Base-by-base conservation (phyloP, 257 asterid species). In the Salvia miltiorrhiza region DNA sequence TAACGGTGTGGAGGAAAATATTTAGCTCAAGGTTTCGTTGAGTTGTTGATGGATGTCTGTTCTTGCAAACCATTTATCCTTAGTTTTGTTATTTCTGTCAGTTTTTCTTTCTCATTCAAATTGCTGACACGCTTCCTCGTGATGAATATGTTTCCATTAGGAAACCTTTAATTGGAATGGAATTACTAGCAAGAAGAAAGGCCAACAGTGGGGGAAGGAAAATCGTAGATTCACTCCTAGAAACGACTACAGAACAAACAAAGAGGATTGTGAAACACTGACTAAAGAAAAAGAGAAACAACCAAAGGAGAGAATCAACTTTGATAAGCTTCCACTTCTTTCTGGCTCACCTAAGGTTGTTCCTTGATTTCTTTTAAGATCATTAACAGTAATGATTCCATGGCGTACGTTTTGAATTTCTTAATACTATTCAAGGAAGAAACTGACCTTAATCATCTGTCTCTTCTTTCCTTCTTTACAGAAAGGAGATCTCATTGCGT, bases 161-260 rank as follows among this genome's bases (percentile, higher is more conserved):
- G 92, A 77, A 69, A 80, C 79, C 69, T 79, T 71, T 79, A 83
- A 81, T 48, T 89, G 96, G 97, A 89, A 84, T 69, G 98, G 97
- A 77, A 89, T 85, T 79, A 86, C 87, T 20, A 87, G 90, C 94
- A 94, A 94, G 90, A 89, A 82, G 79, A 85, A 85, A 77, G 97
- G 98, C 44, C 98, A 93, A 77, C 87, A 85, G 76, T 85, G 99
- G 97, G 99, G 99, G 61, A 80, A 72, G 65, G 92, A 87, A 65
- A 83, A 75, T 69, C 69, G 61, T 79, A 71, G 84, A 59, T 78
- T 73, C 75, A 65, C 83, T 66, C 75, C 81, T 54, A 81, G 79
- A 69, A 80, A 75, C 59, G 84, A 85, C 50, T 28, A 60, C 76
- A 72, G 82, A 68, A 81, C 57, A 52, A 58, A 70, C 57, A 69